Evolutionary conservation across 345 rosid genomes (phyloP).

Genomic region (Sonneratia alba): DNA sequence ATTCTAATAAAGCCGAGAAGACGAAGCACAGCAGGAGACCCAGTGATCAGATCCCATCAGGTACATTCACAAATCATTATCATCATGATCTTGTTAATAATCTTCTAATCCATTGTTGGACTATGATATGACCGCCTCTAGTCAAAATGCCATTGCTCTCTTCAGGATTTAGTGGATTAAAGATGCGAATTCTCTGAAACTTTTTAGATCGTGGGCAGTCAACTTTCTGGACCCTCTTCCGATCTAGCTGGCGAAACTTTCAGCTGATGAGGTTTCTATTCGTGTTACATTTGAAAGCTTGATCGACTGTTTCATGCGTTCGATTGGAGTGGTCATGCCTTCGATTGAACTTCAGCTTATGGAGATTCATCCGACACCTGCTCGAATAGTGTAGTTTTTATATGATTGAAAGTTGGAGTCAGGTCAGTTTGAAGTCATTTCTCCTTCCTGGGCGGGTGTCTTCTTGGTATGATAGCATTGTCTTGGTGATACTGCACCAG

Average conservation of each 20-base stretch:
- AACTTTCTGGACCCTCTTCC: not conserved
- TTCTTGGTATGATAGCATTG: not conserved
- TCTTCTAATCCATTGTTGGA: not conserved
- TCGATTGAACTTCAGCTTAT: not conserved
- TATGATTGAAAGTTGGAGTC: not conserved
- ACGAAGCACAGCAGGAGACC: constrained; percentile 20
- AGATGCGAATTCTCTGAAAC: not conserved
- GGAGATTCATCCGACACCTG: not conserved
- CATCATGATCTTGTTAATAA: not conserved
- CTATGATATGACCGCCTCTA: not conserved
- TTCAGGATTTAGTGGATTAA: not conserved
- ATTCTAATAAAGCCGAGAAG: constrained; percentile 15
- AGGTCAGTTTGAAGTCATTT: not conserved
- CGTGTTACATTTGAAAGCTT: too few relatives aligned
- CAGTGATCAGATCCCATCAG: constrained; percentile 47
- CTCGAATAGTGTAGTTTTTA: not conserved
- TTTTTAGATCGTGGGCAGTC: constrained; percentile 1
- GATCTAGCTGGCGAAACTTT: not conserved
- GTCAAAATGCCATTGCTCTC: not conserved
- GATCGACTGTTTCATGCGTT: not conserved
- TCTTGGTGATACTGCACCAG: not conserved
- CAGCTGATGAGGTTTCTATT: not conserved
- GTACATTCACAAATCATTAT: constrained; percentile 22
- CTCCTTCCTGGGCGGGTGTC: not conserved
- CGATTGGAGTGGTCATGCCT: not conserved